phyloP scores from a whole-genome alignment of 2,329 filamentous ascomycete species.

The Cladosporium halotolerans region DNA sequence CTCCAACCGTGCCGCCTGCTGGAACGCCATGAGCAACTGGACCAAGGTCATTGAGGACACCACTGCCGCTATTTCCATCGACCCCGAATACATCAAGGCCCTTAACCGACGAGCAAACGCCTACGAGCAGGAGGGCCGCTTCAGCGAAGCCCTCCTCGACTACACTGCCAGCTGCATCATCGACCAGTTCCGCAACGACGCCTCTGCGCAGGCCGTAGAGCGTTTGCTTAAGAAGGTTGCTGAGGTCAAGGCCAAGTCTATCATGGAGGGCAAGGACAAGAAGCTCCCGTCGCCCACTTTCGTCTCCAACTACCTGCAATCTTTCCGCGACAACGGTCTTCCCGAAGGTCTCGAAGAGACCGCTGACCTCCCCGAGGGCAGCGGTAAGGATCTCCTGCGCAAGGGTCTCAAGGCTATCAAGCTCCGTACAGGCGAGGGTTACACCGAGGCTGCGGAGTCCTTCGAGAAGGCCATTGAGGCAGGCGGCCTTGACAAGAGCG shows the following conservation, averaged over 20 bases:
- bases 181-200: conserved; percentile 90
- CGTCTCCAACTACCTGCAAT: conserved; percentile 97
- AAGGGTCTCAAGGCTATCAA: conserved; percentile 74
- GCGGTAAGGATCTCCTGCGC: conserved; percentile 78
- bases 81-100: conserved; percentile 95
- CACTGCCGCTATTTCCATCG: conserved; percentile 85
- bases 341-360: conserved; percentile 78
- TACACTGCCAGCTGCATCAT: conserved; percentile 99
- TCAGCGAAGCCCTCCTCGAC: conserved; percentile 90
- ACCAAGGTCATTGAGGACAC: conserved; percentile 96
- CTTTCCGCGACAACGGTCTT: conserved; percentile 78
- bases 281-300: conserved; percentile 94
- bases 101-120: conserved; percentile 94
- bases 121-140: conserved; percentile 87
- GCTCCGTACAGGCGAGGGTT: conserved; percentile 83
- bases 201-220: conserved; percentile 83
- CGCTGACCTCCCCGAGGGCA: conserved; percentile 68
- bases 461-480: conserved; percentile 86
- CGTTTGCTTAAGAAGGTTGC: conserved; percentile 93
- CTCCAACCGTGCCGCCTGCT: conserved; percentile 96
- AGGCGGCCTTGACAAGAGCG: conserved; percentile 70
- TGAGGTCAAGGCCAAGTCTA: conserved; percentile 85
- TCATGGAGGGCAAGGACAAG: conserved; percentile 72
- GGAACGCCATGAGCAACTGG: conserved; percentile 89
- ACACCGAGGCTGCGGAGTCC: conserved; percentile 76